phyloP scores from a whole-genome alignment of 2,329 filamentous ascomycete species.

The Microsporum canis region DNA sequence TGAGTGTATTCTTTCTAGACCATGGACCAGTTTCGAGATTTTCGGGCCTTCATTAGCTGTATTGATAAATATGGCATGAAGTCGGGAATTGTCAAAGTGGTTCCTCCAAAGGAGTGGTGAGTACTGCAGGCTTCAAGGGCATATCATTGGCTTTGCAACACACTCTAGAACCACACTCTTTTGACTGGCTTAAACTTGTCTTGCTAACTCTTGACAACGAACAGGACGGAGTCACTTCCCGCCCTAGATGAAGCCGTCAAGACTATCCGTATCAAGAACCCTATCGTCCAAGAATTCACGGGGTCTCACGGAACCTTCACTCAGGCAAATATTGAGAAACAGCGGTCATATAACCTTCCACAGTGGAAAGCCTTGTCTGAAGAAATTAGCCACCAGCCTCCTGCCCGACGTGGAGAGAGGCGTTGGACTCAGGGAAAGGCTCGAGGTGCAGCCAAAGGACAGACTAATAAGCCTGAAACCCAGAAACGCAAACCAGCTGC shows the following conservation, averaged over 20 bases:
- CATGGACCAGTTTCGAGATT: conserved; percentile 90
- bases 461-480: conserved; percentile 28
- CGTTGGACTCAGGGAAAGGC: conserved; percentile 40
- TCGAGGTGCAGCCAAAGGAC: conserved; percentile 27
- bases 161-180: neutral
- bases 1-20: conserved; percentile 38
- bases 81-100: conserved; percentile 90
- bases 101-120: conserved; percentile 89
- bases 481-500: conserved; percentile 36
- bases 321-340: conserved; percentile 93
- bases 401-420: conserved; percentile 64
- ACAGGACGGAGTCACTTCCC: conserved; percentile 58
- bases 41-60: conserved; percentile 80
- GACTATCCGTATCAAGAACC: conserved; percentile 84
- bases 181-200: conserved; percentile 1
- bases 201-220: neutral
- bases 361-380: conserved; percentile 93
- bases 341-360: conserved; percentile 88
- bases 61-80: conserved; percentile 94
- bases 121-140: conserved; percentile 19
- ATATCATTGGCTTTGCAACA: conserved; percentile 2
- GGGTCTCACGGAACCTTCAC: conserved; percentile 91
- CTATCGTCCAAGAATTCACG: conserved; percentile 97
- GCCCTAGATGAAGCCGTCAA: conserved; percentile 77
- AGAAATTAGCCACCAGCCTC: conserved; percentile 90